Conservation (phyloP, 2,329 filamentous ascomycete genomes). For the Macrophomina phaseolina region DNA sequence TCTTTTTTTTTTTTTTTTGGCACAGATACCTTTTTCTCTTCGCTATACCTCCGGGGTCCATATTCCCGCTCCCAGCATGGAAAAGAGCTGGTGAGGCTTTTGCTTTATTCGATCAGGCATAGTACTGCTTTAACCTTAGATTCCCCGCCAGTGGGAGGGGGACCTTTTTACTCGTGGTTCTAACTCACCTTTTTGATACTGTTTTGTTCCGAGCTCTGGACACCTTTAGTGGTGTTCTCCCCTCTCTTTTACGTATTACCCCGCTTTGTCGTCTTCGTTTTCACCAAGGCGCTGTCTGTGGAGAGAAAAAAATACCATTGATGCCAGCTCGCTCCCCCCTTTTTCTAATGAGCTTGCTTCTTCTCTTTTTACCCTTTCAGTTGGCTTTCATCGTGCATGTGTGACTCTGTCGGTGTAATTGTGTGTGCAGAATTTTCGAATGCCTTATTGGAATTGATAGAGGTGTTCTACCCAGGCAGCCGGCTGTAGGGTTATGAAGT, state of each 20-base stretch:
- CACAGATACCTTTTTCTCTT: slow-evolving; percentile 25
- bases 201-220: background rate
- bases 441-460: background rate
- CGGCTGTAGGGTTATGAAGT: too few species aligned
- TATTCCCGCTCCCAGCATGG: slow-evolving; percentile 8
- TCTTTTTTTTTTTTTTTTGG: background rate
- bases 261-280: background rate
- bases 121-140: background rate
- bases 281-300: slow-evolving; percentile 4
- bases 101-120: background rate
- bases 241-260: background rate
- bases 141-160: background rate
- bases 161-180: background rate
- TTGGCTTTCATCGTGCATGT: slow-evolving; percentile 8
- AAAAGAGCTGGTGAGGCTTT: slow-evolving; percentile 10
- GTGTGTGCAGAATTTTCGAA: slow-evolving; percentile 34
- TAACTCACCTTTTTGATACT: background rate
- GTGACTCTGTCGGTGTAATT: slow-evolving; percentile 15
- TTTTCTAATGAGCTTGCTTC: background rate
- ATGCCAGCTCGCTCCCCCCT: background rate
- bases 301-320: slow-evolving; percentile 5
- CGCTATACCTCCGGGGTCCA: background rate
- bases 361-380: background rate
- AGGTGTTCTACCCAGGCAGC: background rate
- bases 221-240: background rate